Evolutionary conservation across 345 rosid species (phyloP), one percentile per base, ranked within the genome.

Genomic region (Arabidopsis arenosa): DNA sequence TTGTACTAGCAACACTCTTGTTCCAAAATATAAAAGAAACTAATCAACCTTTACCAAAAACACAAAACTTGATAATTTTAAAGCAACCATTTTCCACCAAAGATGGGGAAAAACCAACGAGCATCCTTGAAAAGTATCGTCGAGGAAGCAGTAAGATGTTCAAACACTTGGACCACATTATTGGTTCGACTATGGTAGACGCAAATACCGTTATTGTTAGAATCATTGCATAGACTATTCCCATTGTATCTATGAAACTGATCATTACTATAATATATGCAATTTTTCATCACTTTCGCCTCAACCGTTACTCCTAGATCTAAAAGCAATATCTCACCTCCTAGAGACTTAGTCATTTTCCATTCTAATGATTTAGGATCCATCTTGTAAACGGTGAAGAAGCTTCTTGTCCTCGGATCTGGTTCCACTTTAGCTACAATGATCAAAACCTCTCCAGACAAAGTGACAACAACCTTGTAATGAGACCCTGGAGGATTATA

Each of bases 311-410:
- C 36, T 71, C 67, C 49, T 59, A 30, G 53, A 55, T 30, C 73
- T 43, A 69, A 41, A 69, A 69, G 4, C 73, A 56, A 41, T 69
- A 43, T 43, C 55, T 55, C 73, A 7, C 55, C 53, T 63, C 73
- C 54, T 56, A 43, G 12, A 56, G 54, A 69, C 6, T 56, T 2
- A 17, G 15, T 30, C 6, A 9, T 23, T 0, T 2, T 28, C 73
- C 73, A 68, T 28, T 40, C 0, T 39, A 13, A 68, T 68, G 53
- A 41, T 10, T 55, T 6, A n/a, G 18, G 30, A 67, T 67, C 72
- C 61, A 23, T 12, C 72, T 37, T 51, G 71, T 35, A 36, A 2
- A 51, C 9, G 21, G 2, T 5, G 18, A 35, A 28, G 4, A 28
- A 28, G 32, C 18, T 2, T 45, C 51, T 1, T 4, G 4, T 0